Percentiles rank a stretch among this genome's conserved stretches.
phyloP scores from a whole-genome alignment of 495 filamentous ascomycete genomes.

The Durotheca rogersii region DNA sequence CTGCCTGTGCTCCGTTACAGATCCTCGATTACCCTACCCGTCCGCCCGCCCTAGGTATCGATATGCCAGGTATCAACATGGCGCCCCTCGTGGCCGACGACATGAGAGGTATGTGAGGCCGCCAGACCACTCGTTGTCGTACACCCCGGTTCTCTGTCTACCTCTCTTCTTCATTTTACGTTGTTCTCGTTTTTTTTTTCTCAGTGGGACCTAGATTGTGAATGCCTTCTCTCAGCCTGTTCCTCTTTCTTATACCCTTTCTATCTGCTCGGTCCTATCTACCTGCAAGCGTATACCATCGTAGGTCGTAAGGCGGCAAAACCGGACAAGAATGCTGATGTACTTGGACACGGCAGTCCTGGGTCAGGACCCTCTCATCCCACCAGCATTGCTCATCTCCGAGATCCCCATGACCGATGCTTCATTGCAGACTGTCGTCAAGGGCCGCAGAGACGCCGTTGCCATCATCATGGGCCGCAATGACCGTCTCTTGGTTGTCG shows the following conservation, averaged over 20 bases:
- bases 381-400: constrained; percentile 80
- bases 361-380: constrained; percentile 92
- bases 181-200: background rate
- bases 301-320: background rate
- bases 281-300: background rate
- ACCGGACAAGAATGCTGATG: constrained; percentile 31
- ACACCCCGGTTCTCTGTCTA: background rate
- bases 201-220: constrained; percentile 2
- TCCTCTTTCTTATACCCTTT: constrained; percentile 12
- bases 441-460: constrained; percentile 79
- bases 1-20: background rate
- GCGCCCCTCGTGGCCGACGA: constrained; percentile 50
- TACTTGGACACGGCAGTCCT: constrained; percentile 60
- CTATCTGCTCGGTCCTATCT: constrained; percentile 3
- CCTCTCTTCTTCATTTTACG: background rate
- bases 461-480: constrained; percentile 74
- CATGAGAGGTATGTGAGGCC: constrained; percentile 45
- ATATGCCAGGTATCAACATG: constrained; percentile 50
- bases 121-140: background rate
- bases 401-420: constrained; percentile 79
- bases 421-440: constrained; percentile 67
- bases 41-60: constrained; percentile 16
- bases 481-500: constrained; percentile 89
- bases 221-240: constrained; percentile 7
- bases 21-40: background rate